Evolutionary conservation across 495 filamentous ascomycete species (phyloP).

Genomic region (Podospora comata): DNA sequence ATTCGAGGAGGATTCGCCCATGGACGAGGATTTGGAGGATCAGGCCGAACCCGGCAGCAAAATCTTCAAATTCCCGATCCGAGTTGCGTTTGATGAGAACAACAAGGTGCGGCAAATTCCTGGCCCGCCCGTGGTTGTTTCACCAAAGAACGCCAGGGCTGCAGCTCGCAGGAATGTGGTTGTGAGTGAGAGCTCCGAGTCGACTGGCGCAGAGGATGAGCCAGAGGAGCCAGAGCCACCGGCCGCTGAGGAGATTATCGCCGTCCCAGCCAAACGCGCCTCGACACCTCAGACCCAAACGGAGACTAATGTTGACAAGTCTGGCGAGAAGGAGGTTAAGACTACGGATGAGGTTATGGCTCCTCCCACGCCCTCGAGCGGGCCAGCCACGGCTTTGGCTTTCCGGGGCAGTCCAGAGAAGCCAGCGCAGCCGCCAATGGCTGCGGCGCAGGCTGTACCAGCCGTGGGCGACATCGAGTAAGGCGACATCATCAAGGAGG

Average conservation of each 20-base stretch:
- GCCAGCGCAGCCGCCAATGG: slow-evolving; percentile 43
- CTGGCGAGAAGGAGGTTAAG: slow-evolving; percentile 8
- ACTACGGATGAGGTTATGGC: slow-evolving; percentile 12
- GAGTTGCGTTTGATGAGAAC: slow-evolving; percentile 31
- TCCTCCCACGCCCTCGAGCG: slow-evolving; percentile 27
- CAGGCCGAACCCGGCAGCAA: slow-evolving; percentile 43
- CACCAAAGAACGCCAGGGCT: slow-evolving; percentile 19
- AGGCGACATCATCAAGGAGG: neutral
- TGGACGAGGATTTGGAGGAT: slow-evolving; percentile 53
- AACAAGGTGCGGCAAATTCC: slow-evolving; percentile 28
- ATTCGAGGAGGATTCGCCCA: slow-evolving; percentile 55
- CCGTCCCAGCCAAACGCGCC: slow-evolving; percentile 21
- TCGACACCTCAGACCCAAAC: slow-evolving; percentile 1
- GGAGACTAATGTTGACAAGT: slow-evolving; percentile 7
- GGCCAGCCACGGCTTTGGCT: slow-evolving; percentile 43
- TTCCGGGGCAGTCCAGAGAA: slow-evolving; percentile 55
- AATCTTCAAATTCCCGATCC: slow-evolving; percentile 61
- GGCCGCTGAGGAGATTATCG: slow-evolving; percentile 31
- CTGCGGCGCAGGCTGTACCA: slow-evolving; percentile 31
- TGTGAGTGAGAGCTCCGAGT: slow-evolving; percentile 31
- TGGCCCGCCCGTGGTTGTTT: slow-evolving; percentile 22
- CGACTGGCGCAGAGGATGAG: slow-evolving; percentile 16
- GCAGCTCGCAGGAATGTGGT: slow-evolving; percentile 30
- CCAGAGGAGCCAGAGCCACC: slow-evolving; percentile 18
- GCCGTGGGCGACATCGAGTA: slow-evolving; percentile 29